A percentile compares a stretch with the other conserved stretches of the same genome.
These are phyloP conservation scores for Plasmodium vivax DNA, from an alignment of 169 alveolate species.

Conservation along the genomic window DNA sequence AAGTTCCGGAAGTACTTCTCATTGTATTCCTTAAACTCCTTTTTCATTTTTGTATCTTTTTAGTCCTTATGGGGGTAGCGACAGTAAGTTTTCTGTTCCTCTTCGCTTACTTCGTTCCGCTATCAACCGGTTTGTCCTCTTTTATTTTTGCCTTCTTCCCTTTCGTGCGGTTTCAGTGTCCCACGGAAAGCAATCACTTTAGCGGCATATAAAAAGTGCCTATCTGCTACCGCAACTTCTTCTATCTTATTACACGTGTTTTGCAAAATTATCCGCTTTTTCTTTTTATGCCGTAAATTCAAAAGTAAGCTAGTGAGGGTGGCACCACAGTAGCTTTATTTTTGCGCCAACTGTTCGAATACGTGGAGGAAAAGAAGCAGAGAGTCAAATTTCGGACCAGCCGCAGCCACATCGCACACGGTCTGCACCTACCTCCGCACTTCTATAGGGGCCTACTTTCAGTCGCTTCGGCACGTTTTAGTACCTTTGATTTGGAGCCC, in stretches of 20 bases:
- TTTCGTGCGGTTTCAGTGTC: not conserved
- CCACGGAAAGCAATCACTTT: not conserved
- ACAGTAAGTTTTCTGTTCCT: not conserved
- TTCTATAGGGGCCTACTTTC: not conserved
- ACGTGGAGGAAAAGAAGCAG: not conserved
- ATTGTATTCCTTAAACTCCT: conserved; percentile 55
- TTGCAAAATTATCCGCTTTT: not conserved
- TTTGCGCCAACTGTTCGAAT: not conserved
- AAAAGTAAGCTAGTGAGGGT: not conserved
- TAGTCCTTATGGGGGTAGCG: not conserved
- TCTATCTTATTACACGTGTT: not conserved
- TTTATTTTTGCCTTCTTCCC: not conserved
- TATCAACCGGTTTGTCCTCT: not conserved
- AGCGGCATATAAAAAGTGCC: not conserved
- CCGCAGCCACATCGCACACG: not conserved
- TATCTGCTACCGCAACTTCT: not conserved
- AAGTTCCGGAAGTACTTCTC: conserved; percentile 52
- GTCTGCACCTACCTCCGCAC: not conserved
- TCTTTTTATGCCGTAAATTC: not conserved
- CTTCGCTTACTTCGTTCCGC: not conserved
- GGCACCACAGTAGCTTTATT: not conserved
- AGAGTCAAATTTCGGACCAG: not conserved
- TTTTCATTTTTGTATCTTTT: conserved; percentile 34
- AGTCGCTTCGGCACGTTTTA: not conserved
- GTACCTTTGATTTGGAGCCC: not conserved